Evolutionary conservation across 2,329 filamentous ascomycete species (phyloP).

Genomic region (Thielaviopsis musarum): DNA sequence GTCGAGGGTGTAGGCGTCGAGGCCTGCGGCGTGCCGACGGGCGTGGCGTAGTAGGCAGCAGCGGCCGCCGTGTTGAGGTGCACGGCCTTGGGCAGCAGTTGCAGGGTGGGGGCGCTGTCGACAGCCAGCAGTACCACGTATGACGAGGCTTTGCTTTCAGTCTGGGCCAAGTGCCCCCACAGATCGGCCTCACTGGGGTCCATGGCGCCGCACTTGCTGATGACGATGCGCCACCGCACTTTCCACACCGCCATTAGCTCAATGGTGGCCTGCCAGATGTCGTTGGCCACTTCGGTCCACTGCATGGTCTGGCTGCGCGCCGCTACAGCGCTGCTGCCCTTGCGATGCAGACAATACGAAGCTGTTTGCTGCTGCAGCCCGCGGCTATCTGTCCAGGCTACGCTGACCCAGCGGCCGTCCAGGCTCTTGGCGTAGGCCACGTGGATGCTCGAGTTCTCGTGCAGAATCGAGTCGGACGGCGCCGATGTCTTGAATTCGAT

Average conservation of each 20-base stretch:
- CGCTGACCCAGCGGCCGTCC: constrained; percentile 62
- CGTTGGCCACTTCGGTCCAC: constrained; percentile 48
- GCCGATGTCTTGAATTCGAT: constrained; percentile 61
- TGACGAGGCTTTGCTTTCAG: constrained; percentile 33
- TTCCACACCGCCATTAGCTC: constrained; percentile 54
- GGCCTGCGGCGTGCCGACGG: constrained; percentile 50
- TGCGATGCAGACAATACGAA: constrained; percentile 53
- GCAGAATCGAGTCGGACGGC: constrained; percentile 55
- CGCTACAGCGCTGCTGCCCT: constrained; percentile 20
- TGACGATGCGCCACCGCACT: constrained; percentile 61
- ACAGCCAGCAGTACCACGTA: constrained; percentile 45
- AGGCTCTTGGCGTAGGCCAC: constrained; percentile 61
- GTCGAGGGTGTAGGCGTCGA: constrained; percentile 31
- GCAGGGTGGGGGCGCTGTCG: constrained; percentile 46
- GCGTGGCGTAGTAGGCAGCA: constrained; percentile 32
- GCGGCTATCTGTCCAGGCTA: constrained; percentile 64
- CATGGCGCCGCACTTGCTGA: constrained; percentile 56
- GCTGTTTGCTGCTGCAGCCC: constrained; percentile 57
- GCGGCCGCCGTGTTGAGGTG: constrained; percentile 26
- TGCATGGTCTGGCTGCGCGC: constrained; percentile 28
- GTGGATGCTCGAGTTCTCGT: constrained; percentile 68
- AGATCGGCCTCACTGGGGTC: constrained; percentile 45
- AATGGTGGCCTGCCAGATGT: constrained; percentile 64
- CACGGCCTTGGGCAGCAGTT: constrained; percentile 39
- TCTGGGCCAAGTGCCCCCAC: constrained; percentile 36